Conservation (phyloP, 2,329 filamentous ascomycete genomes). For the Pestalotiopsis sp. region DNA sequence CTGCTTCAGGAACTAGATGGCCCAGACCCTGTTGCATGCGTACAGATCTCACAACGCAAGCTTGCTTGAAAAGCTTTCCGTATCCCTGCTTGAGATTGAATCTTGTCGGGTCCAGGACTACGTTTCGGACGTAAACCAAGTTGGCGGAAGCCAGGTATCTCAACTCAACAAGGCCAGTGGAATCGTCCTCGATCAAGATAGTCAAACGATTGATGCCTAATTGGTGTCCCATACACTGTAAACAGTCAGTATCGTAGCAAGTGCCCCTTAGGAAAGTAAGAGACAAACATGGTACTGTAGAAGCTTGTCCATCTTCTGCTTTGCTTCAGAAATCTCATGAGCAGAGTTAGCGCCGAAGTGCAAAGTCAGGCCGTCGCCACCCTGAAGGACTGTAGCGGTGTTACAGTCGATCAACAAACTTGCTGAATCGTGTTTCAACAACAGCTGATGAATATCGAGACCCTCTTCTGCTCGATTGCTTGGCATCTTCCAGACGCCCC, state of each 20-base stretch:
- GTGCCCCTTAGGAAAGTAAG: neutral
- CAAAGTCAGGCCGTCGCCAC: conserved; percentile 10
- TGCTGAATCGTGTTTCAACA: neutral
- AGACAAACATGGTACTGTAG: conserved; percentile 14
- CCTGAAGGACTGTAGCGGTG: conserved; percentile 4
- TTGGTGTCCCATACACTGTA: neutral
- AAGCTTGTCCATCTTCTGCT: conserved; percentile 11
- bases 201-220: neutral
- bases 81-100: neutral
- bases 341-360: conserved; percentile 11
- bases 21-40: neutral
- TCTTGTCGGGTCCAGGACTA: conserved; percentile 11
- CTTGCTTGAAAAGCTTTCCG: conserved; percentile 9
- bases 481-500: conserved; percentile 11
- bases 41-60: conserved; percentile 6
- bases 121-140: neutral
- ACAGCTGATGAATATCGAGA: conserved; percentile 9
- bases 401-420: conserved; percentile 6
- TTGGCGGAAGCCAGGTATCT: conserved; percentile 13
- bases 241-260: neutral
- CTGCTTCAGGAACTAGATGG: neutral
- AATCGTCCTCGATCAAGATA: conserved; percentile 4
- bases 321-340: neutral
- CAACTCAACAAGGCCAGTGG: conserved; percentile 7
- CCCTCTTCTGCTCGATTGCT: neutral